Evolutionary conservation across 768 basidiomycete species (phyloP).

Genomic region (Leucosporidium yakuticum): DNA sequence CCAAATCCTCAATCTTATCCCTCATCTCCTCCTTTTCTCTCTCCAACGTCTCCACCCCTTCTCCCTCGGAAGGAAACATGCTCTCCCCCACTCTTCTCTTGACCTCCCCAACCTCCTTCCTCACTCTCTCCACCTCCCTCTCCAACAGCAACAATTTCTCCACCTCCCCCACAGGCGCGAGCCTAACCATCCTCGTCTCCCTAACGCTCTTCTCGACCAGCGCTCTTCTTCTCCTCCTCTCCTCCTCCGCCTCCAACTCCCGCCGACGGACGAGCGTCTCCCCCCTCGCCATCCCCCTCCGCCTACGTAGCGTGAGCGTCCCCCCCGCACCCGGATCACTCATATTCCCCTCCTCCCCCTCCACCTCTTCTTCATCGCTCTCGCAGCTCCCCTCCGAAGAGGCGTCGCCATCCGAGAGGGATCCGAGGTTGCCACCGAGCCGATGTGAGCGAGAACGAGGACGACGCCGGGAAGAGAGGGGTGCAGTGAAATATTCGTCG

Average conservation of each 20-base stretch:
- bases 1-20: constrained; percentile 16
- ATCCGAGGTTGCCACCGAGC: background rate
- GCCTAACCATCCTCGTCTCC: constrained; percentile 24
- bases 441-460: background rate
- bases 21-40: too few relatives aligned
- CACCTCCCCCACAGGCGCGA: background rate
- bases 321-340: constrained; percentile 15
- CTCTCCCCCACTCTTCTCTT: too few relatives aligned
- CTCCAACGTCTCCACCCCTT: too few relatives aligned
- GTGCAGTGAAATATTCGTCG: constrained; percentile 32
- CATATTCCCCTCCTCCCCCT: constrained; percentile 10
- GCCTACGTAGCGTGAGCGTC: background rate
- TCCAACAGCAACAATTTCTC: constrained; percentile 7
- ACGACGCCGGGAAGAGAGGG: constrained; percentile 6
- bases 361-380: background rate
- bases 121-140: constrained; percentile 10
- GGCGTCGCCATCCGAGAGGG: background rate
- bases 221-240: background rate
- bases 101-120: constrained; percentile 17
- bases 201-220: constrained; percentile 19
- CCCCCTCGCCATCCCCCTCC: background rate
- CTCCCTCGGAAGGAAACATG: too few relatives aligned
- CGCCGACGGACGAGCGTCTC: background rate
- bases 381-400: too few relatives aligned
- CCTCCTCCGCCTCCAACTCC: constrained; percentile 1